Base-by-base conservation (phyloP, 2,329 filamentous ascomycete genomes). In the Claviceps maximensis region DNA sequence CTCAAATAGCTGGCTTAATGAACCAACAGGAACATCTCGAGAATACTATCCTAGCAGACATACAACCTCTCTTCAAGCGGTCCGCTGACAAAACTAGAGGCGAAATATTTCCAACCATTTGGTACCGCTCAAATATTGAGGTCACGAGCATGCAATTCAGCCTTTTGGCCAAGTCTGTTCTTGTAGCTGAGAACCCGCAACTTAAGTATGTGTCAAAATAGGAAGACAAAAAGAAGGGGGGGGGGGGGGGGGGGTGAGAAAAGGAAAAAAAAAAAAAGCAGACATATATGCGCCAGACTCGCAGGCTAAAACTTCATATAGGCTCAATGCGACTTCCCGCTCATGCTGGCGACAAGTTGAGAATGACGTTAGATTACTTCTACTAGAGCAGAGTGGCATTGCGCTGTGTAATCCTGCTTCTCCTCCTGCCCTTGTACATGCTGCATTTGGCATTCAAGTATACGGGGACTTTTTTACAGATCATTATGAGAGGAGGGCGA, bases 381-480 rank as follows among this genome's bases (percentile, higher is more conserved):
- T 70, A 38, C 60, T 71, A 0, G 67, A 71, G 49, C 60, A 71
- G 1, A 70, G 69, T 40, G 69, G 69, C n/a, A 69, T 71, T 13
- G 66, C 67, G 3, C 60, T 71, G 12, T 69, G 69, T 46, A 67
- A 71, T 41, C 65, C 67, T 0, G 63, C 59, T 0, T 70, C 65
- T 2, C 67, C 69, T 0, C 69, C 69, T 0, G 68, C 67, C 1
- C 60, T 71, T 2, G 65, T 71, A 2, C 69, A 71, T 7, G 66
- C 69, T 0, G 67, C 65, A 0, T 67, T 71, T 38, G 67, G 68
- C 4, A 70, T 71, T 55, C 66, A 70, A 58, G 54, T 71, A n/a
- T 71, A 71, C 27, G 67, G 68, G 1, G 69, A 71, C 50, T 71
- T 69, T 47, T 71, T 71, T 54, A 70, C 68, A 2, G 69, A 71